Percentiles rank a stretch among this genome's conserved stretches.
phyloP scores from a whole-genome alignment of 805 yeast species.

The Lachancea nothofagi region DNA sequence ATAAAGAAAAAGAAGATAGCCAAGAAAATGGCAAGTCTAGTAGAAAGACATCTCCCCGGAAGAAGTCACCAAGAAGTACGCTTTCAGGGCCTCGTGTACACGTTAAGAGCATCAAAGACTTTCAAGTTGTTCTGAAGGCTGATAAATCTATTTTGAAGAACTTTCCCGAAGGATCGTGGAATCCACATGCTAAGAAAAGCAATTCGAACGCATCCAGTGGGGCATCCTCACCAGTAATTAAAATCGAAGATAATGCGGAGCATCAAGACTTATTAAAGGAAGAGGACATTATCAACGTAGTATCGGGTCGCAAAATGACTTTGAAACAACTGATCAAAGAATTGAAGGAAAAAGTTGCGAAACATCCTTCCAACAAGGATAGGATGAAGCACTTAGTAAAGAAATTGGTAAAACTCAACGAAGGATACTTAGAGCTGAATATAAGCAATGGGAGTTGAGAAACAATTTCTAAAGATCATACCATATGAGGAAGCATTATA shows the following conservation, averaged over 20 bases:
- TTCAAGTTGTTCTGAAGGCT: conserved; percentile 59
- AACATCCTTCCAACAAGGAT: conserved; percentile 57
- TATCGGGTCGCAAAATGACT: conserved; percentile 41
- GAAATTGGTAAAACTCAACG: conserved; percentile 48
- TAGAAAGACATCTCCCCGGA: conserved; percentile 25
- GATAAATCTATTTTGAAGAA: conserved; percentile 51
- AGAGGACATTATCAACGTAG: conserved; percentile 62
- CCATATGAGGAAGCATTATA: not conserved
- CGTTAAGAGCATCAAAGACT: conserved; percentile 45
- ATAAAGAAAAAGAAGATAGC: conserved; percentile 40
- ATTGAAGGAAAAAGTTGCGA: conserved; percentile 55
- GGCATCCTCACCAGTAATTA: conserved; percentile 2
- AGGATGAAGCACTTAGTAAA: conserved; percentile 54
- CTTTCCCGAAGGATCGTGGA: conserved; percentile 84
- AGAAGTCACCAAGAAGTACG: conserved; percentile 14
- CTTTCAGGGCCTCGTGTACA: conserved; percentile 30
- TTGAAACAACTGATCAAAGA: conserved; percentile 58
- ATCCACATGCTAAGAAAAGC: conserved; percentile 48
- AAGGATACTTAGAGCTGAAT: conserved; percentile 25
- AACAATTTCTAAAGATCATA: not conserved
- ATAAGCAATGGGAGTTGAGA: not conserved
- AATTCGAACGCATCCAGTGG: conserved; percentile 23
- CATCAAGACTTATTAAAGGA: conserved; percentile 47
- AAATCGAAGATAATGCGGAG: conserved; percentile 5
- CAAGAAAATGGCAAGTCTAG: conserved; percentile 35